Evolutionary conservation across 495 filamentous ascomycete genomes (phyloP).

Genomic region (Penicillium pulvis): DNA sequence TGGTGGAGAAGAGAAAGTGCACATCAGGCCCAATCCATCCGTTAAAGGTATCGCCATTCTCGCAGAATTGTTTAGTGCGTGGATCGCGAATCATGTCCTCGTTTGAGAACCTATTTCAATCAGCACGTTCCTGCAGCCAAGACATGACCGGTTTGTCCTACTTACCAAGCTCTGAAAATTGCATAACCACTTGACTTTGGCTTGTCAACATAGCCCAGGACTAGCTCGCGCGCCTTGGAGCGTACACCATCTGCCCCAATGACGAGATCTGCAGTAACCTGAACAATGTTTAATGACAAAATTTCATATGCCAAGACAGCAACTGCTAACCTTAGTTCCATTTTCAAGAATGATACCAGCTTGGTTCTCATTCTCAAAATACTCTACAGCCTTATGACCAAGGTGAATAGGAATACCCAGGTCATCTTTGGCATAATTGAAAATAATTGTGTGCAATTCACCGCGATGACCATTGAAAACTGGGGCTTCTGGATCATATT

Average conservation of each 20-base stretch:
- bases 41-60: slow-evolving; percentile 64
- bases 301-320: neutral
- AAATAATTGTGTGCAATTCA: slow-evolving; percentile 60
- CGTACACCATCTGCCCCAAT: slow-evolving; percentile 63
- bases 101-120: slow-evolving; percentile 55
- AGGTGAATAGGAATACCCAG: slow-evolving; percentile 58
- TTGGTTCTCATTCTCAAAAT: slow-evolving; percentile 55
- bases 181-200: slow-evolving; percentile 62
- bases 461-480: slow-evolving; percentile 63
- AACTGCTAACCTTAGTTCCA: slow-evolving; percentile 42
- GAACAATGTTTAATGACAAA: slow-evolving; percentile 5
- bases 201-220: slow-evolving; percentile 61
- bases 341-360: slow-evolving; percentile 57
- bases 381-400: slow-evolving; percentile 51
- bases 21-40: slow-evolving; percentile 39
- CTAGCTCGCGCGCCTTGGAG: slow-evolving; percentile 58
- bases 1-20: slow-evolving; percentile 24
- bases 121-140: neutral
- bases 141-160: neutral
- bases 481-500: slow-evolving; percentile 50
- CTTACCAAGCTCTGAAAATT: slow-evolving; percentile 56
- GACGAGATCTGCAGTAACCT: slow-evolving; percentile 31
- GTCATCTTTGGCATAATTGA: slow-evolving; percentile 55
- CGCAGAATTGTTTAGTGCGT: slow-evolving; percentile 58
- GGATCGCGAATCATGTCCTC: slow-evolving; percentile 64